A percentile compares a stretch with the other conserved stretches of the same genome.
Evolutionary conservation across 2,329 filamentous ascomycete species (phyloP).

Genomic region (Trichoderma harzianum): DNA sequence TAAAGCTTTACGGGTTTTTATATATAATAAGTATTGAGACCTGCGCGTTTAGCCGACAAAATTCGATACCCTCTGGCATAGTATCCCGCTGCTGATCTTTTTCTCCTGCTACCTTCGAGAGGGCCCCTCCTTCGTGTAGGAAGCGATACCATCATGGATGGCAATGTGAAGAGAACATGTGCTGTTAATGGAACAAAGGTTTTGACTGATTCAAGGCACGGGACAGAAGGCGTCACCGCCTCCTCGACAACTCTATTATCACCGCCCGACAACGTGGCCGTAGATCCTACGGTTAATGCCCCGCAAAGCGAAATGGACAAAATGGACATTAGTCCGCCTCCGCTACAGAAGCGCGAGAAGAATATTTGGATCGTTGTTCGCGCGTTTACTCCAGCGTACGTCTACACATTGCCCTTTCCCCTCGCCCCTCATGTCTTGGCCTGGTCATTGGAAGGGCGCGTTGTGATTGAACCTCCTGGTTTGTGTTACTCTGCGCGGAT

Average conservation of each 20-base stretch:
- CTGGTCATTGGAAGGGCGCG: neutral
- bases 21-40: neutral
- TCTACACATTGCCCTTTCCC: neutral
- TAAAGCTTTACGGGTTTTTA: neutral
- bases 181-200: neutral
- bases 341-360: neutral
- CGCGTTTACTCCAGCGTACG: neutral
- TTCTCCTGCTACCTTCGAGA: neutral
- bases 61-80: neutral
- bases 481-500: neutral
- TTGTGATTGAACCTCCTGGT: neutral
- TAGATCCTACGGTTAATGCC: neutral
- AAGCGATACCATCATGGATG: neutral
- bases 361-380: neutral
- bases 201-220: neutral
- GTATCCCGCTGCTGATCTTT: too few relatives aligned
- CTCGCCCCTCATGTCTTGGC: neutral
- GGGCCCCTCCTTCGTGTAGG: neutral
- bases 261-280: neutral
- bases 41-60: neutral
- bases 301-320: neutral
- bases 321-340: neutral
- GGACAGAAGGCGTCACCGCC: neutral
- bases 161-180: neutral
- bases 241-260: neutral